These are phyloP conservation scores for Acephala macrosclerotiorum DNA, from an alignment of 2,329 filamentous ascomycete genomes.

Conservation along the genomic window DNA sequence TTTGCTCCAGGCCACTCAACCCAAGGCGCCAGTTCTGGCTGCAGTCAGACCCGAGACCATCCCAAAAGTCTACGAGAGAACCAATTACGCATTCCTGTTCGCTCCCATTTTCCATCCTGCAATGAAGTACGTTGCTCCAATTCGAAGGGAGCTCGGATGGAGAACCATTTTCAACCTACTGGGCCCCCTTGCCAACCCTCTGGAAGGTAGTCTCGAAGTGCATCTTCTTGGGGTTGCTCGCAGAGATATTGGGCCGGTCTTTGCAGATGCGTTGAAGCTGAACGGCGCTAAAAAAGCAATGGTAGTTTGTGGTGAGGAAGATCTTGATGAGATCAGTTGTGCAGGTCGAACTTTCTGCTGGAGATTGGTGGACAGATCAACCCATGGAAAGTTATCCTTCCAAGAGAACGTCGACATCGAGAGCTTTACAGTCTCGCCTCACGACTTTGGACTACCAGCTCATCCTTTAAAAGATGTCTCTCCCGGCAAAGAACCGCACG, in stretches of 20 bases:
- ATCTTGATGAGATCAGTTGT: conserved; percentile 94
- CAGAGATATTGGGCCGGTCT: conserved; percentile 85
- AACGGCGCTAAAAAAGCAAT: conserved; percentile 83
- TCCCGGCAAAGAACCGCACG: conserved; percentile 81
- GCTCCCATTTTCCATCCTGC: conserved; percentile 96
- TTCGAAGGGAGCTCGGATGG: conserved; percentile 89
- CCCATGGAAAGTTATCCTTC: conserved; percentile 46
- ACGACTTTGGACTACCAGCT: conserved; percentile 83
- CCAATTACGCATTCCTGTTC: conserved; percentile 95
- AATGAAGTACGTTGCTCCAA: conserved; percentile 86
- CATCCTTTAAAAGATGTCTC: conserved; percentile 82
- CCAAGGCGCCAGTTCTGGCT: conserved; percentile 75
- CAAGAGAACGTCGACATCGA: conserved; percentile 63
- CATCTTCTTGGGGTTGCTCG: conserved; percentile 93
- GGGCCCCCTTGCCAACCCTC: conserved; percentile 89
- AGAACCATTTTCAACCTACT: conserved; percentile 98
- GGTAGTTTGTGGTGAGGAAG: conserved; percentile 92
- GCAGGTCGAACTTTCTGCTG: conserved; percentile 90
- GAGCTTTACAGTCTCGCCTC: conserved; percentile 78
- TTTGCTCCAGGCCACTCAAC: conserved; percentile 78
- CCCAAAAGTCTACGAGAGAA: conserved; percentile 73
- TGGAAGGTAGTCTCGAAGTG: conserved; percentile 85
- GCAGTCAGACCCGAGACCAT: conserved; percentile 78
- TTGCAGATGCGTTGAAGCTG: conserved; percentile 82
- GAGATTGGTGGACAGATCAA: conserved; percentile 68